Evolutionary conservation across 306 rosid species (phyloP).

Genomic region (Sicyos edulis): DNA sequence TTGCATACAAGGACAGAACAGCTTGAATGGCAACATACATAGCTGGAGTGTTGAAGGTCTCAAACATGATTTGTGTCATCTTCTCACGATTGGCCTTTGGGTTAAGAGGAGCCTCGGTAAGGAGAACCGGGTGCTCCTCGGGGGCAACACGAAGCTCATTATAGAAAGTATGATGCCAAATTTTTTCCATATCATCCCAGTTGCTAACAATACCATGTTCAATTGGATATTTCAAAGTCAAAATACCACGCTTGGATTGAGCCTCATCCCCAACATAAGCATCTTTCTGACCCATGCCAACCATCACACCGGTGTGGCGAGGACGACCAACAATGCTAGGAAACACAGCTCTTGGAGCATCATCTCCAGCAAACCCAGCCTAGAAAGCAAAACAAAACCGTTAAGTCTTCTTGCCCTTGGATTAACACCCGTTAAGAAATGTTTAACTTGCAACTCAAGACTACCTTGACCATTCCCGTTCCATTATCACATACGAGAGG

Average conservation of each 20-base stretch:
- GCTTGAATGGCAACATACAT: slow-evolving; percentile 99
- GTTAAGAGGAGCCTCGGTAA: slow-evolving; percentile 96
- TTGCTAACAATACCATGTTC: slow-evolving; percentile 98
- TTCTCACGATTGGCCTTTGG: slow-evolving; percentile 98
- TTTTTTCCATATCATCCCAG: slow-evolving; percentile 99
- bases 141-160: slow-evolving; percentile 99
- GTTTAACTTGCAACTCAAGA: slow-evolving; percentile 17
- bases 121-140: slow-evolving; percentile 95
- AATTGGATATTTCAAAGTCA: slow-evolving; percentile 89
- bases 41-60: slow-evolving; percentile 94
- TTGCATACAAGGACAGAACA: slow-evolving; percentile 91
- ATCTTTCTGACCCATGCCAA: slow-evolving; percentile 99
- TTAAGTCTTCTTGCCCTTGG: not conserved
- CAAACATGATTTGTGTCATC: slow-evolving; percentile 99
- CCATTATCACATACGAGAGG: slow-evolving; percentile 99
- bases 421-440: slow-evolving; percentile 7
- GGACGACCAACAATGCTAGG: slow-evolving; percentile 99
- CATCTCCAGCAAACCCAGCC: slow-evolving; percentile 99
- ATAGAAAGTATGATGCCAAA: slow-evolving; percentile 98
- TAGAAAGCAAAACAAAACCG: slow-evolving; percentile 25
- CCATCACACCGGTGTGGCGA: slow-evolving; percentile 99
- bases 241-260: slow-evolving; percentile 92
- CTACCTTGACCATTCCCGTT: slow-evolving; percentile 99
- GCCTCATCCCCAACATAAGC: slow-evolving; percentile 99
- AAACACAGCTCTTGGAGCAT: slow-evolving; percentile 98